A percentile compares a stretch with the other conserved stretches of the same genome.
Conservation (phyloP, 805 yeast species). For the Starmerella ratchasimensis region DNA sequence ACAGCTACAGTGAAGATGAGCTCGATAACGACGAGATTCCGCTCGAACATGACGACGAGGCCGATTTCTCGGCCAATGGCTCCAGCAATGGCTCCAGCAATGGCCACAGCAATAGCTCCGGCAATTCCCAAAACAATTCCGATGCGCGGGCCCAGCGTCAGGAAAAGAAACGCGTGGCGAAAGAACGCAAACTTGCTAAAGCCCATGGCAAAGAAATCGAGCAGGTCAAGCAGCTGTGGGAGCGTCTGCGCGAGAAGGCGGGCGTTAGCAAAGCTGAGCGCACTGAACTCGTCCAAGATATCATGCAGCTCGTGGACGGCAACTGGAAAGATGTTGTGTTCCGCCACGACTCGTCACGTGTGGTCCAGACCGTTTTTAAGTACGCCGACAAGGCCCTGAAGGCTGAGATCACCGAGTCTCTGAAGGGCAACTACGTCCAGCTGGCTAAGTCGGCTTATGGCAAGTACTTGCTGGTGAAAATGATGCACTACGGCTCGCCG, state of each 20-base stretch:
- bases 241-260: constrained; percentile 68
- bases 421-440: constrained; percentile 64
- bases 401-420: constrained; percentile 47
- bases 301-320: constrained; percentile 68
- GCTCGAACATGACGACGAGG: constrained; percentile 10
- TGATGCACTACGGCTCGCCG: constrained; percentile 83
- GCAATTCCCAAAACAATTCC: constrained; percentile 18
- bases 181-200: constrained; percentile 76
- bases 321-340: constrained; percentile 65
- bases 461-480: constrained; percentile 74
- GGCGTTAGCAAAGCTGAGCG: constrained; percentile 56
- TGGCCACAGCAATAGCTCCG: constrained; percentile 7
- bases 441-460: constrained; percentile 90
- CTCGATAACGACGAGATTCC: constrained; percentile 12
- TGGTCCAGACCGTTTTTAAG: constrained; percentile 84
- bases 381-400: constrained; percentile 71
- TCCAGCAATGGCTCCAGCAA: constrained; percentile 10
- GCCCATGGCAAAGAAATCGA: constrained; percentile 79
- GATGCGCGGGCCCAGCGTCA: constrained; percentile 57
- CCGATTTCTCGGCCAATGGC: neutral
- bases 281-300: constrained; percentile 64
- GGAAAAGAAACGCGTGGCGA: constrained; percentile 63
- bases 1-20: constrained; percentile 16
- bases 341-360: constrained; percentile 94
- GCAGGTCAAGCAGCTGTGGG: constrained; percentile 80